Evolutionary conservation across 2,329 filamentous ascomycete species (phyloP).

Genomic region (Massarina eburnea): DNA sequence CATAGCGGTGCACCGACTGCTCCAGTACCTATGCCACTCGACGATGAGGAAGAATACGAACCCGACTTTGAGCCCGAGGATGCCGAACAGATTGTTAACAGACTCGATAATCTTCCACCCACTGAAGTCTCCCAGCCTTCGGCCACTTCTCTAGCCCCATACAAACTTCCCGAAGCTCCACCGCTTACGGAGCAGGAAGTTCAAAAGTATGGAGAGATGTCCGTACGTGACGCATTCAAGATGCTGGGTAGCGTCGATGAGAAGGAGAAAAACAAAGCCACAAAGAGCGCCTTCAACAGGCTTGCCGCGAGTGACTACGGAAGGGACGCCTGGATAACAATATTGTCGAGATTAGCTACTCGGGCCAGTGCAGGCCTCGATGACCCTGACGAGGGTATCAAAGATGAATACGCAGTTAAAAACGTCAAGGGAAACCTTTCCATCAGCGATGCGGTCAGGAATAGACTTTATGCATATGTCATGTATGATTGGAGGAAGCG

Average conservation of each 20-base stretch:
- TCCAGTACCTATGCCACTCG: slow-evolving; percentile 43
- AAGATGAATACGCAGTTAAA: slow-evolving; percentile 55
- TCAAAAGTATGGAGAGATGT: slow-evolving; percentile 71
- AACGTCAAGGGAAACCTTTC: slow-evolving; percentile 39
- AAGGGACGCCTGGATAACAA: slow-evolving; percentile 86
- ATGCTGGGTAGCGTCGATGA: slow-evolving; percentile 76
- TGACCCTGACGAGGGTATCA: slow-evolving; percentile 63
- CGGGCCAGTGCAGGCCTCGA: slow-evolving; percentile 73
- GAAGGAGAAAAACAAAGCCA: slow-evolving; percentile 53
- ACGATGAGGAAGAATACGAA: slow-evolving; percentile 92
- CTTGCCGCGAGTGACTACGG: slow-evolving; percentile 83
- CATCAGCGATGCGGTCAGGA: slow-evolving; percentile 72
- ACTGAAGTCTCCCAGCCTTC: slow-evolving; percentile 52
- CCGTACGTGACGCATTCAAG: slow-evolving; percentile 74
- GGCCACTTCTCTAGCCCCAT: slow-evolving; percentile 61
- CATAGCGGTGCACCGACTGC: slow-evolving; percentile 25
- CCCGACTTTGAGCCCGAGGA: slow-evolving; percentile 82
- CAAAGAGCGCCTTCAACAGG: slow-evolving; percentile 72
- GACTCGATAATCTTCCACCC: slow-evolving; percentile 69
- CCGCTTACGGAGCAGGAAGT: slow-evolving; percentile 71
- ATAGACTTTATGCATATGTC: slow-evolving; percentile 80
- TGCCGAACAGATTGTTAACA: slow-evolving; percentile 75
- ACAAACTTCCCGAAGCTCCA: slow-evolving; percentile 76
- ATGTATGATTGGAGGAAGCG: slow-evolving; percentile 89
- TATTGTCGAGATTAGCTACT: slow-evolving; percentile 83